Evolutionary conservation across 352 stramenopile genomes (phyloP), one percentile per base, ranked within the genome.

Genomic region (Elongisporangium anandrum): DNA sequence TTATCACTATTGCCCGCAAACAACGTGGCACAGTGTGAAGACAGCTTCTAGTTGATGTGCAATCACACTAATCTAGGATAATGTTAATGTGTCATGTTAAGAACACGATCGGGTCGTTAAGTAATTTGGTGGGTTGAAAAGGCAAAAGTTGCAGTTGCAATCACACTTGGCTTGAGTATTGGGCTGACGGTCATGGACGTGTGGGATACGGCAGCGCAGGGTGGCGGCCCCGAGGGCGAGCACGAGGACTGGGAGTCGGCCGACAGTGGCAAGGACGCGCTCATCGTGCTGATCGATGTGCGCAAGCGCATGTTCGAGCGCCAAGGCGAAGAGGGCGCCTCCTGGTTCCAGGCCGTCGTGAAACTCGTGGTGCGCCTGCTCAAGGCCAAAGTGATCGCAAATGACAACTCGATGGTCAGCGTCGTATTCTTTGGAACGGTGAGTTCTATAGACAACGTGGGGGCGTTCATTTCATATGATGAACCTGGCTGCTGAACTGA

Each of bases 371-470:
- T 87, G 22, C 87, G 83, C 57, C 67, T 91, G 5, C 61, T 87
- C 13, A 92, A 94, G 68, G 68, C 77, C 21, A 94, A 94, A 72
- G 70, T 94, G 34, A 68, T 94, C 47, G 85, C 81, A 8, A 84
- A 66, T 57, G 85, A 94, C 68, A 90, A 87, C 55, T 94, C 85
- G 52, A 66, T 92, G 59, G 63, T 92, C 16, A 84, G 85, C 47
- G 66, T 92, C 50, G 69, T 86, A 20, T 87, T 94, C 59, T 92
- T 94, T 51, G 85, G 85, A 24, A 83, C 79, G 72, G 85, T 92
- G 41, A 26, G 67, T 9, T 39, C 2, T 8, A 13, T 34, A 34
- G 4, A 7, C 24, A 34, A 7, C 24, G 7, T 7, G 7, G 29
- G 6, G 29, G 6, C 29, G 29, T 41, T 4, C 13, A 2, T 2